phyloP scores from a whole-genome alignment of 208 protist genomes.

The Leishmania tropica region DNA sequence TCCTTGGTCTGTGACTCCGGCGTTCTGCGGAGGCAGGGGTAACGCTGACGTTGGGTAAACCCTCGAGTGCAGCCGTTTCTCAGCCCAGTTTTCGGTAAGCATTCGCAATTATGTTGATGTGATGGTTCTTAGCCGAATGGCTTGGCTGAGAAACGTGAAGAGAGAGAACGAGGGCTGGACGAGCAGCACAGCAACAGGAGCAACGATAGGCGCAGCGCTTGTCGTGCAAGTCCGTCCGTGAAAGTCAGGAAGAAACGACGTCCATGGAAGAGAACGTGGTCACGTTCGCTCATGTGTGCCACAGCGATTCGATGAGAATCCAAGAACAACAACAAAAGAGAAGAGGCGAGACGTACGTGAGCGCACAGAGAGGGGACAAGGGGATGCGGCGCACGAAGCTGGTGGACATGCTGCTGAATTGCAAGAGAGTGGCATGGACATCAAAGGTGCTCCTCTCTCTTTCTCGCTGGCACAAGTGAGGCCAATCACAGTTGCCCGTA shows the following conservation, averaged over 20 bases:
- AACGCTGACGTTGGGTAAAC: neutral
- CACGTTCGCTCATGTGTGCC: neutral
- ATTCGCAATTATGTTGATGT: neutral
- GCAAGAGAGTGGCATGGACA: neutral
- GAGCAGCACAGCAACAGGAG: neutral
- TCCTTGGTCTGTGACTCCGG: neutral
- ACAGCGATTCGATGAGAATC: neutral
- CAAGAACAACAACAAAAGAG: neutral
- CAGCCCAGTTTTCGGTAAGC: neutral
- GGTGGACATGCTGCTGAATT: neutral
- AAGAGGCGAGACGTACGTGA: neutral
- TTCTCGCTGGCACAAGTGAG: neutral
- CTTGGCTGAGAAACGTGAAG: neutral
- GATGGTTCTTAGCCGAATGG: neutral
- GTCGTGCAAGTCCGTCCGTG: neutral
- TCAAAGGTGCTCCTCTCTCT: neutral
- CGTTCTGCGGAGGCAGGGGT: neutral
- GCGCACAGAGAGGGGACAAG: neutral
- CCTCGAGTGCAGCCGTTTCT: neutral
- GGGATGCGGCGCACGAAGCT: neutral
- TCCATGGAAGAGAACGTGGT: neutral
- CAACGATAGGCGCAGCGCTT: neutral
- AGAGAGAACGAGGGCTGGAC: slow-evolving; percentile 5
- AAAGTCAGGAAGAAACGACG: neutral
- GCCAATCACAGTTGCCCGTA: neutral